phyloP scores from a whole-genome alignment of 2,329 filamentous ascomycete genomes.

The Venturia oleaginea region DNA sequence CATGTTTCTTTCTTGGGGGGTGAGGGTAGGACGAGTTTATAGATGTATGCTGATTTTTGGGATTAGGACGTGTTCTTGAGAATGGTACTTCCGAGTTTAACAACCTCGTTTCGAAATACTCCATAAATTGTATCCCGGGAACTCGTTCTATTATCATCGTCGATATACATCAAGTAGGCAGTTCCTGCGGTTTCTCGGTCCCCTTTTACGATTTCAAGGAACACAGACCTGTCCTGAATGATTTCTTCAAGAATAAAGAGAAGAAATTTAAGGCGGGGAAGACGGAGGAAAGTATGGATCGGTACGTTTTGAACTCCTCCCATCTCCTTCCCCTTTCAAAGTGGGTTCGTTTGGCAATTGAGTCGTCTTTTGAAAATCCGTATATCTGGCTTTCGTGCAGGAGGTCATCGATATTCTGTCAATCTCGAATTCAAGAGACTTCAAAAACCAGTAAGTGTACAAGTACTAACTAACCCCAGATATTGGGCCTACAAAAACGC shows the following conservation, averaged over 20 bases:
- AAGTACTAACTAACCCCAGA: slow-evolving; percentile 17
- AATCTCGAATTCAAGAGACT: not conserved
- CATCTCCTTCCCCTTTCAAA: not conserved
- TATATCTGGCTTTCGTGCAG: too few species aligned
- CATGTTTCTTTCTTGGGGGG: not conserved
- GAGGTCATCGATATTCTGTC: too few species aligned
- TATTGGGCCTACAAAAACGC: slow-evolving; percentile 39
- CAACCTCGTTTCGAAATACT: slow-evolving; percentile 25
- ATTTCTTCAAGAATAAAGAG: slow-evolving; percentile 30
- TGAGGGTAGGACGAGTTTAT: too few species aligned
- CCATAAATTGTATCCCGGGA: slow-evolving; percentile 29
- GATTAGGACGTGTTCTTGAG: not conserved
- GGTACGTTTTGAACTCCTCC: slow-evolving; percentile 17
- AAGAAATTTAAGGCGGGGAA: slow-evolving; percentile 27
- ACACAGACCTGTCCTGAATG: slow-evolving; percentile 31
- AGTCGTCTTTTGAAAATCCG: too few species aligned
- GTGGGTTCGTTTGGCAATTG: too few species aligned
- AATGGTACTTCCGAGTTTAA: slow-evolving; percentile 3
- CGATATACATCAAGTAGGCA: slow-evolving; percentile 35
- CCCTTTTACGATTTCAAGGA: slow-evolving; percentile 36
- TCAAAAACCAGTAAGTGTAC: slow-evolving; percentile 7
- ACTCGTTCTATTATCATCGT: slow-evolving; percentile 32
- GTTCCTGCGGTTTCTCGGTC: slow-evolving; percentile 35
- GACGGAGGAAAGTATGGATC: slow-evolving; percentile 32
- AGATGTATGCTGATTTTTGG: not conserved